Percentiles rank a stretch among this genome's conserved stretches.
Conservation (phyloP, 371 early-diverging fungal species). For the Batrachochytrium dendrobatidis region DNA sequence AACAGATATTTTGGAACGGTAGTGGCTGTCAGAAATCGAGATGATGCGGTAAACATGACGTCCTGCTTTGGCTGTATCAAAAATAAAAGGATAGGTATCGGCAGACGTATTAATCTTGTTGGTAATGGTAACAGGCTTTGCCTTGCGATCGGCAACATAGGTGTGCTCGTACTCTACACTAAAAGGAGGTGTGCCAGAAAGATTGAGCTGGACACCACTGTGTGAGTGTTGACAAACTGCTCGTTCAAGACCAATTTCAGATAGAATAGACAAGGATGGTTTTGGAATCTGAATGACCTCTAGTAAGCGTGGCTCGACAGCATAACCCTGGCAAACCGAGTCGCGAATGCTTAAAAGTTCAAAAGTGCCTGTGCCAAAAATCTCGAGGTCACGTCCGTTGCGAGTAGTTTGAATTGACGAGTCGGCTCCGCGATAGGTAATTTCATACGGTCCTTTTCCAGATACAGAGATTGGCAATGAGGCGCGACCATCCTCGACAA, state of each 20-base stretch:
- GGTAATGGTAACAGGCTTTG: neutral
- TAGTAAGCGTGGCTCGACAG: conserved; percentile 6
- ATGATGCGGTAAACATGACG: conserved; percentile 25
- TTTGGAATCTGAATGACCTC: conserved; percentile 10
- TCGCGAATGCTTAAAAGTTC: conserved; percentile 25
- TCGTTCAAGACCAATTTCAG: neutral
- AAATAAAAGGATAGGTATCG: conserved; percentile 10
- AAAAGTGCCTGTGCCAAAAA: conserved; percentile 19
- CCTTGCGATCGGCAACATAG: neutral
- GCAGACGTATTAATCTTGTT: conserved; percentile 9
- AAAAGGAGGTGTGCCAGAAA: conserved; percentile 34
- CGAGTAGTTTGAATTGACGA: conserved; percentile 1
- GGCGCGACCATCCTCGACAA: conserved; percentile 24
- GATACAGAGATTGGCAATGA: conserved; percentile 20
- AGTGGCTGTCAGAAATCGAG: conserved; percentile 34
- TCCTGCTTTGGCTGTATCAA: conserved; percentile 22
- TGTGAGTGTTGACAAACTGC: conserved; percentile 23
- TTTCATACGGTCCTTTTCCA: conserved; percentile 27
- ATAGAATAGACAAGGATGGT: conserved; percentile 6
- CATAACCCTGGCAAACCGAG: conserved; percentile 21
- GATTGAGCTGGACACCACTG: conserved; percentile 22
- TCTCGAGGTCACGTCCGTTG: conserved; percentile 3
- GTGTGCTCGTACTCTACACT: conserved; percentile 18
- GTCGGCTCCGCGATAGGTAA: conserved; percentile 12
- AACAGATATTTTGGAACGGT: conserved; percentile 10